Conservation (phyloP, 805 yeast genomes). For the Ogataea henricii region DNA sequence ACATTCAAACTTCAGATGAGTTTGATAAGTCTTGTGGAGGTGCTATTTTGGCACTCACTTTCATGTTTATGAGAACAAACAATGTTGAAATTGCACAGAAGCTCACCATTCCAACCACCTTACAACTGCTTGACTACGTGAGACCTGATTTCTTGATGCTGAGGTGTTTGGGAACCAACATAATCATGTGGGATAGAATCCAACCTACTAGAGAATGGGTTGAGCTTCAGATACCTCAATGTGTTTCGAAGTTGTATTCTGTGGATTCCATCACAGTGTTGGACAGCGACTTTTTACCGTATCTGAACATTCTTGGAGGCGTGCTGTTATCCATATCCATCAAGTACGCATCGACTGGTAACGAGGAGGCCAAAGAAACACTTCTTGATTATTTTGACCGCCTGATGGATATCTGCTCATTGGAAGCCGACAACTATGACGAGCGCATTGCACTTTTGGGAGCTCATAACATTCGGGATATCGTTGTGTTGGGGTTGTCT, state of each 20-base stretch:
- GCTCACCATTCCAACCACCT: slow-evolving; percentile 59
- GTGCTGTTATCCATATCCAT: slow-evolving; percentile 72
- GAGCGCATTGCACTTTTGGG: slow-evolving; percentile 56
- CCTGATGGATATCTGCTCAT: slow-evolving; percentile 44
- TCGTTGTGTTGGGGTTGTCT: slow-evolving; percentile 64
- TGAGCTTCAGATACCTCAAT: slow-evolving; percentile 53
- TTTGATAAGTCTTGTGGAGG: slow-evolving; percentile 71
- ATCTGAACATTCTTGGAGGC: slow-evolving; percentile 72
- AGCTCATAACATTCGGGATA: slow-evolving; percentile 55
- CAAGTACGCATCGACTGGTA: slow-evolving; percentile 70
- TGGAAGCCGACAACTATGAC: slow-evolving; percentile 54
- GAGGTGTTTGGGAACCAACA: slow-evolving; percentile 59
- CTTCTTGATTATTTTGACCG: slow-evolving; percentile 57
- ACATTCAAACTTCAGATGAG: slow-evolving; percentile 59
- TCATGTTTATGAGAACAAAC: slow-evolving; percentile 71
- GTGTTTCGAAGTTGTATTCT: slow-evolving; percentile 37
- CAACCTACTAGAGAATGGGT: slow-evolving; percentile 56
- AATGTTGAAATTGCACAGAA: slow-evolving; percentile 61
- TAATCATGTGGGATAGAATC: slow-evolving; percentile 75
- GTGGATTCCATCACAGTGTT: slow-evolving; percentile 35
- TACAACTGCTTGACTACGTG: slow-evolving; percentile 62
- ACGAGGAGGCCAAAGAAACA: slow-evolving; percentile 53
- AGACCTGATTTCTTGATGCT: slow-evolving; percentile 78
- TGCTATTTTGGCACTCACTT: slow-evolving; percentile 71
- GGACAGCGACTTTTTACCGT: slow-evolving; percentile 63